phyloP scores from a whole-genome alignment of 257 asterid genomes.

The Solanum peruvianum region DNA sequence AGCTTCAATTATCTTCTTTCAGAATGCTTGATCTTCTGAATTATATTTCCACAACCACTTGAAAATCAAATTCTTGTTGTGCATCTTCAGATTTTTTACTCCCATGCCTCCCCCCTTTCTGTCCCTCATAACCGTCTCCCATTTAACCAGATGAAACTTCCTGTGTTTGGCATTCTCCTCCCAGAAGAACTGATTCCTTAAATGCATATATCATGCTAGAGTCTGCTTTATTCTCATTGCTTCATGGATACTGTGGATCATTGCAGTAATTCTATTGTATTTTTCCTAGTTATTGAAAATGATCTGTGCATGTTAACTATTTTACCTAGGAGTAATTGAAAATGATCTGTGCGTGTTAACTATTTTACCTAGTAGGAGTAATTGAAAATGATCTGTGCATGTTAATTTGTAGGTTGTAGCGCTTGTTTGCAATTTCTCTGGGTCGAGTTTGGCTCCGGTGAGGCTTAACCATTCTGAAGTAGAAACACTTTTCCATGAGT shows the following conservation, averaged over 20 bases:
- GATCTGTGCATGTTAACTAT: conserved; percentile 3
- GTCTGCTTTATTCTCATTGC: neutral
- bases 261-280: neutral
- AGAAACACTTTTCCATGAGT: conserved; percentile 94
- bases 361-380: neutral
- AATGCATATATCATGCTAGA: neutral
- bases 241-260: neutral
- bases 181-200: neutral
- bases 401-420: conserved; percentile 65
- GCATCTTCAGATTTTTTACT: neutral
- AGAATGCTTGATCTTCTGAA: neutral
- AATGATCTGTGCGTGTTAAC: conserved; percentile 3
- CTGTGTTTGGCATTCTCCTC: neutral
- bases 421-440: conserved; percentile 87
- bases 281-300: neutral
- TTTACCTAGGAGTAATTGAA: neutral
- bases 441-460: conserved; percentile 41
- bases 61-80: neutral
- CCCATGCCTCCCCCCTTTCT: neutral
- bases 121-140: neutral
- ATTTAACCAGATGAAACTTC: neutral
- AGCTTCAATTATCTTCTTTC: neutral
- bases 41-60: neutral
- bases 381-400: conserved; percentile 2
- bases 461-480: conserved; percentile 83